These are phyloP conservation scores for Colletotrichum salicis DNA, from an alignment of 2,329 filamentous ascomycete species.

Conservation along the genomic window DNA sequence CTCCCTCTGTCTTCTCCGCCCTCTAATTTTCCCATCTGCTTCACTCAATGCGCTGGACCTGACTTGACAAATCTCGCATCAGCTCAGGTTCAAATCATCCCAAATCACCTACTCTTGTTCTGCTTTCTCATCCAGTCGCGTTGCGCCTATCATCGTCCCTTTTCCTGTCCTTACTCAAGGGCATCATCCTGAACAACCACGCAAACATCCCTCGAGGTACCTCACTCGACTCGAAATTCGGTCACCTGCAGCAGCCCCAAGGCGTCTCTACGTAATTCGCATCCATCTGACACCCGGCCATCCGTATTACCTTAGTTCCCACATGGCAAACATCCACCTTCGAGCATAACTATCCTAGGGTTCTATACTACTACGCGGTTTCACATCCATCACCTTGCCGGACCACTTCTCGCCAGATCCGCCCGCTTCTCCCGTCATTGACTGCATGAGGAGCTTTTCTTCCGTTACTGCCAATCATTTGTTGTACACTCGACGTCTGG, in stretches of 20 bases:
- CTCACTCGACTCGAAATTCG: not conserved
- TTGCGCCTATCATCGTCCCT: not conserved
- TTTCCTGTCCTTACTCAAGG: not conserved
- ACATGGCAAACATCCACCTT: not conserved
- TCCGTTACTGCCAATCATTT: conserved; percentile 31
- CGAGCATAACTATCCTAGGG: conserved; percentile 4
- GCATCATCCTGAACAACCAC: not conserved
- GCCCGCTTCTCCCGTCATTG: not conserved
- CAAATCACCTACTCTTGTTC: not conserved
- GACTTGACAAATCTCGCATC: not conserved
- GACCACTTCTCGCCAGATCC: conserved; percentile 8
- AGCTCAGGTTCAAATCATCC: not conserved
- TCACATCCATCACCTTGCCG: not conserved
- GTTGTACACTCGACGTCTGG: not conserved
- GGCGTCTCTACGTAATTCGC: not conserved
- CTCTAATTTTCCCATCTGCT: not conserved
- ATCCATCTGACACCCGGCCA: not conserved
- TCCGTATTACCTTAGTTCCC: not conserved
- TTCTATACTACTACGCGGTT: not conserved
- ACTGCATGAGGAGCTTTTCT: conserved; percentile 37
- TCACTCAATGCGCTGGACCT: not conserved
- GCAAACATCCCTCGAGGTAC: not conserved
- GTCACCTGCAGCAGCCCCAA: not conserved
- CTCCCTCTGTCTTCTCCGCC: not conserved
- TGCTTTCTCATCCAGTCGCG: not conserved